These are phyloP conservation scores for Ophiosphaerella korrae DNA, from an alignment of 2,329 filamentous ascomycete genomes.

Conservation along the genomic window DNA sequence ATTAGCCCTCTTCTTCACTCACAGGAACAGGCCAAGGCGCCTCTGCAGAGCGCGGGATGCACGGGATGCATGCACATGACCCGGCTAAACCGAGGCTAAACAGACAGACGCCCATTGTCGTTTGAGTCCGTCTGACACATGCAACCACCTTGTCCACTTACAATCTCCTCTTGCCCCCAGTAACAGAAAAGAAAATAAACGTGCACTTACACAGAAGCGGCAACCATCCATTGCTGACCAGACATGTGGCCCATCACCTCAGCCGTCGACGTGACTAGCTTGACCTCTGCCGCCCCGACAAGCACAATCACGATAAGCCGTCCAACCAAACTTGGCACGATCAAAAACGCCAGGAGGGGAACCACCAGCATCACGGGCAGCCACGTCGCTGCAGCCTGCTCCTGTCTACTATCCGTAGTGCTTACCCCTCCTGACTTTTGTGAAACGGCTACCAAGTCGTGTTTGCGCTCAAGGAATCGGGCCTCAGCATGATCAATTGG, in stretches of 20 bases:
- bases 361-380: constrained; percentile 47
- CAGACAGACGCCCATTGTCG: not conserved
- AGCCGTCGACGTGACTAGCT: constrained; percentile 41
- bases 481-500: constrained; percentile 65
- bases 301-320: constrained; percentile 47
- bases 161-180: constrained; percentile 2
- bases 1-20: constrained; percentile 10
- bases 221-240: constrained; percentile 47
- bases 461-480: constrained; percentile 61
- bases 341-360: constrained; percentile 50
- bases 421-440: constrained; percentile 23
- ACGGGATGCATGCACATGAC: not conserved
- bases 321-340: constrained; percentile 50
- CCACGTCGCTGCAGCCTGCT: constrained; percentile 36
- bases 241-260: constrained; percentile 44
- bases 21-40: constrained; percentile 15
- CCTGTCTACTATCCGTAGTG: constrained; percentile 17
- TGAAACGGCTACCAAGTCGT: constrained; percentile 59
- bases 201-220: constrained; percentile 47
- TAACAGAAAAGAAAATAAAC: constrained; percentile 8
- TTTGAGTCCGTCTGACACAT: constrained; percentile 8
- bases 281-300: constrained; percentile 44
- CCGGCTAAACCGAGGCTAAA: constrained; percentile 14
- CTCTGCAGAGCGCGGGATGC: constrained; percentile 8
- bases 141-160: not conserved